Evolutionary conservation across 2,329 filamentous ascomycete species (phyloP), one percentile per base, ranked within the genome.

Genomic region (Bipolaris sorokiniana): DNA sequence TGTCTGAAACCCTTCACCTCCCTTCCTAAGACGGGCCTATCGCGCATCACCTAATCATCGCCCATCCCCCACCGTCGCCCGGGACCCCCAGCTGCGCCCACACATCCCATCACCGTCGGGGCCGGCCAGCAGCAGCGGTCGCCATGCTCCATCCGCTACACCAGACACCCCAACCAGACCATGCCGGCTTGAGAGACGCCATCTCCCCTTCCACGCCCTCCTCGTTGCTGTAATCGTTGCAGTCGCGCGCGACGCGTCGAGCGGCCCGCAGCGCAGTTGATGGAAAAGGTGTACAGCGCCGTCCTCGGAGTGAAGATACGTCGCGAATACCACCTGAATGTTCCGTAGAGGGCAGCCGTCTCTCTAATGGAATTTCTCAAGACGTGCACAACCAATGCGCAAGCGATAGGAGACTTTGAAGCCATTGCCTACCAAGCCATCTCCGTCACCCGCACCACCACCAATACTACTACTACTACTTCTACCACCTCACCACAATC

Each of bases 321-420:
- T 68, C 69, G 72, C 64, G 66, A 71, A 59, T 74, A 76, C 66
- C 74, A 76, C 64, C 61, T 69, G 71, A 63, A 68, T 62, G 70
- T 76, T 73, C 74, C 74, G 63, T 76, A 74, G 68, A 64, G 64
- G 64, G 67, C 58, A 48, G 56, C 62, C 36, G 59, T 63, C 65
- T 71, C 64, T 72, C 72, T 72, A 71, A 76, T 76, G 73, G 71
- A 76, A 71, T 73, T 74, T 73, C 69, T 74, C 67, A 75, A 68
- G 58, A 69, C 68, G 36, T 76, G 73, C 62, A 64, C 56, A 56
- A 76, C 74, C 36, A 77, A 76, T 70, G 74, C 73, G 69, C 73
- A 76, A 65, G 71, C 69, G 68, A 72, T 77, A 63, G 73, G 72
- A 64, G 72, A 73, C 61, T 74, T 74, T 49, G 72, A 76, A 63